Evolutionary conservation across 106 monocot species (phyloP).

Genomic region (Dendrobium huoshanense): DNA sequence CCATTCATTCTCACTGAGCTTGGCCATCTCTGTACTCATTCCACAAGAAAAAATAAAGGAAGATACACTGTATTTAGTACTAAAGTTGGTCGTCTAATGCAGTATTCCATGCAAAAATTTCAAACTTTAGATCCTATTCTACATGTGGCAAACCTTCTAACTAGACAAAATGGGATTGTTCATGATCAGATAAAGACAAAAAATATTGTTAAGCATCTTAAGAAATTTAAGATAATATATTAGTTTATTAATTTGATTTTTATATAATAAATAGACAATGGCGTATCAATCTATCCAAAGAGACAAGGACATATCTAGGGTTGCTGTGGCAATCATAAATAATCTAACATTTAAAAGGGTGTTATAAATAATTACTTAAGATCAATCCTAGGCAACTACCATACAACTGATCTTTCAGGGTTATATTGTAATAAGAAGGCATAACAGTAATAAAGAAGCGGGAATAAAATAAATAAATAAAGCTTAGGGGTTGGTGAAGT

Average conservation of each 20-base stretch:
- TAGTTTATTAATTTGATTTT: too few relatives aligned
- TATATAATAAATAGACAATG: neutral
- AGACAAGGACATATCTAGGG: neutral
- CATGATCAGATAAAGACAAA: too few relatives aligned
- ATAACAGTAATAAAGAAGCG: too few relatives aligned
- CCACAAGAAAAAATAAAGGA: neutral
- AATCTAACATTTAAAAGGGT: neutral
- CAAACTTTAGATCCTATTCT: too few relatives aligned
- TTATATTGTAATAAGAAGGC: neutral
- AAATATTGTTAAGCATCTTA: too few relatives aligned
- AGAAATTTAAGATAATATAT: neutral
- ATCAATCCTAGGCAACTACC: neutral
- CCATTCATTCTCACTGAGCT: slow-evolving; percentile 17
- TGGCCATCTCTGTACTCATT: slow-evolving; percentile 16
- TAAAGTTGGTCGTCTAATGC: too few relatives aligned
- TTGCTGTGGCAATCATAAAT: slow-evolving; percentile 1
- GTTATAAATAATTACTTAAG: neutral
- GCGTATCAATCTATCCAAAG: neutral
- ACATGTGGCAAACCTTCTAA: too few relatives aligned
- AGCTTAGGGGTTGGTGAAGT: too few relatives aligned
- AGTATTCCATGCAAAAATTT: too few relatives aligned
- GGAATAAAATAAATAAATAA: too few relatives aligned
- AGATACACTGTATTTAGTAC: too few relatives aligned
- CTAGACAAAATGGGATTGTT: too few relatives aligned
- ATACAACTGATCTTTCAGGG: neutral